Evolutionary conservation across 805 yeast species (phyloP).

Genomic region (Nakazawaea ambrosiae): DNA sequence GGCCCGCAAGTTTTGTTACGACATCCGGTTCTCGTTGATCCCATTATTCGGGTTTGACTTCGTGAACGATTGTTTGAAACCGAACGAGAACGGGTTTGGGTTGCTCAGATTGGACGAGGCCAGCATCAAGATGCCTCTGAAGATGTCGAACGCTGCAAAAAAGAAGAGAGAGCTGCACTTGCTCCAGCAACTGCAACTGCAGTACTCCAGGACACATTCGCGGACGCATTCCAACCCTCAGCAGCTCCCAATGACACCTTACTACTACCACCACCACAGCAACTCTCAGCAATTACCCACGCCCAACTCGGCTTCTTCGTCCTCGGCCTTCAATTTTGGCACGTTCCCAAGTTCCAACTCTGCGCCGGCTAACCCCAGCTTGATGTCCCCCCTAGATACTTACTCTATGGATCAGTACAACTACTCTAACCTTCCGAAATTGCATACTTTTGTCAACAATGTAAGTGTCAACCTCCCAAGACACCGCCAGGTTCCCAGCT

Average conservation of each 20-base stretch:
- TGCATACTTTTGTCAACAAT: neutral
- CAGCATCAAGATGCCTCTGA: neutral
- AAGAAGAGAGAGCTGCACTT: neutral
- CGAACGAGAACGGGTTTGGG: conserved; percentile 59
- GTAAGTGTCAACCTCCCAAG: neutral
- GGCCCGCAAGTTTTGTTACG: conserved; percentile 71
- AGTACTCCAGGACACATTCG: neutral
- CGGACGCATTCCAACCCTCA: neutral
- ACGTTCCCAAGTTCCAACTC: neutral
- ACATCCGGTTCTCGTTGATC: conserved; percentile 65
- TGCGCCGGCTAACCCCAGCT: neutral
- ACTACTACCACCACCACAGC: conserved; percentile 1
- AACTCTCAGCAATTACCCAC: conserved; percentile 6
- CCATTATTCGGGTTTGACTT: conserved; percentile 77
- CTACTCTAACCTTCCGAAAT: conserved; percentile 5
- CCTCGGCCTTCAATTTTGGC: conserved; percentile 1
- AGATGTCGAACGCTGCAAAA: neutral
- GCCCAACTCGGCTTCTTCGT: conserved; percentile 4
- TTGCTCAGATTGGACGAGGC: conserved; percentile 36
- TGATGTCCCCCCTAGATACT: conserved; percentile 7
- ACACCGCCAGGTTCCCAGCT: neutral
- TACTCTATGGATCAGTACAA: neutral
- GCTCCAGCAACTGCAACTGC: conserved; percentile 1
- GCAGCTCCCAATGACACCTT: conserved; percentile 5
- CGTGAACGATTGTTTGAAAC: conserved; percentile 51